Evolutionary conservation across 495 filamentous ascomycete species (phyloP), one percentile per base, ranked within the genome.

Genomic region (Aspergillus ellipticus): DNA sequence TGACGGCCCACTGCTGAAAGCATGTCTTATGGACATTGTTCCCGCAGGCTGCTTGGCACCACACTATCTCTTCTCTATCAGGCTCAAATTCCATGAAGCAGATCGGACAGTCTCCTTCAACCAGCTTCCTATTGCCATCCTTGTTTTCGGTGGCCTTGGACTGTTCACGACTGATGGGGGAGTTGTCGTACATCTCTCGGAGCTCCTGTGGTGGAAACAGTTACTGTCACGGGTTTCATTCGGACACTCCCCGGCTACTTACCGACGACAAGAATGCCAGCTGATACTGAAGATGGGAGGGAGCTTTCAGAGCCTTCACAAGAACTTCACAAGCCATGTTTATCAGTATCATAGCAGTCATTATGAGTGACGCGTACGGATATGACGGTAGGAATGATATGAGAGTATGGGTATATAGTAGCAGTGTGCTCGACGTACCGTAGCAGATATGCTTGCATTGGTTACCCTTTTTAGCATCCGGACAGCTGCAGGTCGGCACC

Each of bases 381-480:
- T 22, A 33, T 31, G 5, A 46, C 31, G 45, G 21, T 11, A 28
- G 2, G 17, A 56, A 41, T 45, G 29, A 33, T 58, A 58, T 5
- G 37, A 9, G 6, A 16, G 10, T 6, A n/a, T 13, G 8, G 22
- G 13, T 1, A 39, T 39, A 39, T n/a, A n/a, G 17, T 26, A 1
- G 16, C 37, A 26, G 8, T 15, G 5, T 26, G 24, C 41, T 33
- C 43, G 42, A 46, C 69, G 45, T 74, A 83, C 85, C 67, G 60
- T 87, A 88, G 53, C 82, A 67, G 37, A 88, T 83, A 59, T 89
- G 86, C 64, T 93, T 93, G 79, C 89, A 93, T 58, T 90, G 86
- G 54, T 88, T 82, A 11, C 83, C 80, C 26, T 80, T 76, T 24
- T n/a, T 51, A 6, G 68, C 74, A 66, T 88, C 82, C 0, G 87